Conservation (phyloP, 208 protist genomes). For the Crithidia brevicula region DNA sequence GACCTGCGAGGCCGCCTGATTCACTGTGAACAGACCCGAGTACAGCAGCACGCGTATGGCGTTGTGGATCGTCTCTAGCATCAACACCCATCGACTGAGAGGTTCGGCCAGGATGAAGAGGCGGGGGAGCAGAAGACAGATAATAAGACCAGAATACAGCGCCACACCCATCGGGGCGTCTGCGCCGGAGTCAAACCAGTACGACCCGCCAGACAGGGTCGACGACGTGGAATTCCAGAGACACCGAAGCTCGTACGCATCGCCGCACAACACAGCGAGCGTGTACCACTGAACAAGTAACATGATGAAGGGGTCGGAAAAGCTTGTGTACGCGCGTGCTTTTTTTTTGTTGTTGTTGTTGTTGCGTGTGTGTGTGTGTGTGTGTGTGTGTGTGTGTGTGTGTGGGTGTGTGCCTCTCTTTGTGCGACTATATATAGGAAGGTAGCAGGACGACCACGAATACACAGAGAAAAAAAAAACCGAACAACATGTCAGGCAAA, state of each 20-base stretch:
- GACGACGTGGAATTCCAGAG: constrained; percentile 26
- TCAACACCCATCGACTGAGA: constrained; percentile 58
- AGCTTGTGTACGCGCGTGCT: no score
- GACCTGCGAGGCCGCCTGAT: constrained; percentile 38
- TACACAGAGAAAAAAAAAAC: no score
- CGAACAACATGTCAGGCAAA: no score
- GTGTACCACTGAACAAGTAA: constrained; percentile 66
- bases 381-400: no score
- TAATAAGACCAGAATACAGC: constrained; percentile 45
- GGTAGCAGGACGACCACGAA: no score
- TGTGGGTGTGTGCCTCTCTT: no score
- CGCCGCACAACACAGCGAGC: constrained; percentile 25
- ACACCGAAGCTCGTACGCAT: constrained; percentile 43
- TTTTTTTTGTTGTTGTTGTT: no score
- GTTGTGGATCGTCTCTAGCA: constrained; percentile 53
- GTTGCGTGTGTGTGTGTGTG: no score
- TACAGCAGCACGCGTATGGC: constrained; percentile 49
- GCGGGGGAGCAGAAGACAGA: constrained; percentile 51
- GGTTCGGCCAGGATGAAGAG: constrained; percentile 56
- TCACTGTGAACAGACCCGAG: constrained; percentile 41
- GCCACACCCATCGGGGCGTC: constrained; percentile 41
- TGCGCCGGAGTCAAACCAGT: constrained; percentile 54
- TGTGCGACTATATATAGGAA: no score
- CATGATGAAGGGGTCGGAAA: constrained; percentile 18
- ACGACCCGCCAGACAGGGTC: constrained; percentile 27